Conservation (phyloP, 2,329 filamentous ascomycete species). For the Colletotrichum lini region DNA sequence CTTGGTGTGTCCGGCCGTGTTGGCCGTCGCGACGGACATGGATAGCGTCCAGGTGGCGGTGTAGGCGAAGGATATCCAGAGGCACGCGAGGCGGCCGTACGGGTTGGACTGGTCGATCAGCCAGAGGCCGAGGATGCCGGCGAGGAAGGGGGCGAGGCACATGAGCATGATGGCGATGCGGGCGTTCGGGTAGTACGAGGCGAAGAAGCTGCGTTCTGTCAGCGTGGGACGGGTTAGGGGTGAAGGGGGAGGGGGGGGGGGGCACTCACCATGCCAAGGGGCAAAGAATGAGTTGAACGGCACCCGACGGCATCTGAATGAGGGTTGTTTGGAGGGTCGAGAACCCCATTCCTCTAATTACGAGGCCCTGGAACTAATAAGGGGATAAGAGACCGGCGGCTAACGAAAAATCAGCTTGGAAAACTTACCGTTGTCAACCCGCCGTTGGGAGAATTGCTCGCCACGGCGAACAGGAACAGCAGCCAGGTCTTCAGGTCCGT, state of each 20-base stretch:
- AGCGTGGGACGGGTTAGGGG: background rate
- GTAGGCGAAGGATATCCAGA: constrained; percentile 49
- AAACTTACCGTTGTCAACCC: constrained; percentile 27
- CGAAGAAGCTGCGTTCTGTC: constrained; percentile 19
- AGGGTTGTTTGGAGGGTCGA: constrained; percentile 71
- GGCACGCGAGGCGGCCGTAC: constrained; percentile 45
- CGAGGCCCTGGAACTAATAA: constrained; percentile 75
- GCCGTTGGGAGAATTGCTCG: constrained; percentile 74
- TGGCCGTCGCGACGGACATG: constrained; percentile 67
- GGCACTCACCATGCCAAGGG: constrained; percentile 28
- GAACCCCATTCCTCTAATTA: constrained; percentile 73
- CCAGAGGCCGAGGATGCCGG: constrained; percentile 40
- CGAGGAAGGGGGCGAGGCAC: constrained; percentile 42
- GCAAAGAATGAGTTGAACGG: constrained; percentile 32
- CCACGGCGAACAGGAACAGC: constrained; percentile 71
- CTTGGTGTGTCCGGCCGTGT: constrained; percentile 78
- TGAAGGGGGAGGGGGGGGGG: accelerated
- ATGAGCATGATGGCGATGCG: constrained; percentile 42
- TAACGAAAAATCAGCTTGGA: no score
- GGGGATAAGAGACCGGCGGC: constrained; percentile 56
- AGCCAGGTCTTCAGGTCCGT: constrained; percentile 69
- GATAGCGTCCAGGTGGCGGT: constrained; percentile 44
- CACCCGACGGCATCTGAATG: constrained; percentile 78
- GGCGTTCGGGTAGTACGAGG: constrained; percentile 36
- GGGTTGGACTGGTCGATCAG: constrained; percentile 38